A percentile compares a stretch with the other conserved stretches of the same genome.
Conservation (phyloP, 768 basidiomycete species). For the Lanmaoa pseudosensibilis region DNA sequence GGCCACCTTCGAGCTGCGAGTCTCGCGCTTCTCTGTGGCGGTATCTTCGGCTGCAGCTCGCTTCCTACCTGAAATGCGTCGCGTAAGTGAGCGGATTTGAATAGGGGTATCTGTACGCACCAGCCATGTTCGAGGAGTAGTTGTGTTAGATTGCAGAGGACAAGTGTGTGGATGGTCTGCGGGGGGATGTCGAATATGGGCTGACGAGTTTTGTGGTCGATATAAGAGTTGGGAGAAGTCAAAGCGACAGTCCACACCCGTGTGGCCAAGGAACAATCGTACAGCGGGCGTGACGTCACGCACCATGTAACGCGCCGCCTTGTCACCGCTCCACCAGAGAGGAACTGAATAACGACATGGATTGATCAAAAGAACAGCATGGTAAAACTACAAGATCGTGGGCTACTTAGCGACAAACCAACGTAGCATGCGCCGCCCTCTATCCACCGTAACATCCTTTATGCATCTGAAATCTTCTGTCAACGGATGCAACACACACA, state of each 20-base stretch:
- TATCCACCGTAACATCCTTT: slow-evolving; percentile 12
- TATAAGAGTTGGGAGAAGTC: slow-evolving; percentile 17
- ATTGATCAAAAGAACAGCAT: slow-evolving; percentile 30
- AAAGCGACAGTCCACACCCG: slow-evolving; percentile 21
- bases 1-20: slow-evolving; percentile 51
- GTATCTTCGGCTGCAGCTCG: slow-evolving; percentile 42
- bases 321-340: slow-evolving; percentile 1
- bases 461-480: slow-evolving; percentile 8
- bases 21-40: slow-evolving; percentile 32
- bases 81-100: neutral
- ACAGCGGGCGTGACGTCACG: slow-evolving; percentile 36
- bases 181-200: neutral
- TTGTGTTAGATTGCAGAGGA: neutral
- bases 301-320: slow-evolving; percentile 18
- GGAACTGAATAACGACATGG: slow-evolving; percentile 3
- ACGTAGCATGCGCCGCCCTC: slow-evolving; percentile 9
- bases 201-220: slow-evolving; percentile 4
- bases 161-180: neutral
- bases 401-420: slow-evolving; percentile 27
- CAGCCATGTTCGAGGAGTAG: slow-evolving; percentile 25
- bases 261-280: slow-evolving; percentile 7
- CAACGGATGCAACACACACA: neutral
- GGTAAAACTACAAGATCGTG: slow-evolving; percentile 29
- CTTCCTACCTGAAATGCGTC: slow-evolving; percentile 39
- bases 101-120: slow-evolving; percentile 26